Evolutionary conservation across 2,329 filamentous ascomycete species (phyloP).

Genomic region (Exophiala xenobiotica): DNA sequence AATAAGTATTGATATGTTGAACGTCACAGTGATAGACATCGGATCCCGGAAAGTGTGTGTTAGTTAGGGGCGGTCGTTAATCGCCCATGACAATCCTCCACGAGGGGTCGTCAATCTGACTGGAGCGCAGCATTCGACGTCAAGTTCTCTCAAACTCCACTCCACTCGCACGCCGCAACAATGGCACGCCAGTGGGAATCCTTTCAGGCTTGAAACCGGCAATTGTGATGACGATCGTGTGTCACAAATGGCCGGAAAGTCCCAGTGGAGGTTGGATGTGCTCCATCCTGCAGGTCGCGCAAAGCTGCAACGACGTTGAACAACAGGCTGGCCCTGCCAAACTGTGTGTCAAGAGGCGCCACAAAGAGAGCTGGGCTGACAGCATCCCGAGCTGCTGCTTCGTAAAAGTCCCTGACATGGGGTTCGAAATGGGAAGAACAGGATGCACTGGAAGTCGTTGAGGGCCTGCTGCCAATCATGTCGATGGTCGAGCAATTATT

Average conservation of each 20-base stretch:
- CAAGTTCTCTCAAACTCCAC: not conserved
- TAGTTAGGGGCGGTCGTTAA: not conserved
- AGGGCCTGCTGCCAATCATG: not conserved
- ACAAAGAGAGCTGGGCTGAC: not conserved
- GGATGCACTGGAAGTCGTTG: too few relatives aligned
- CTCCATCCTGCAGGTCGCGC: not conserved
- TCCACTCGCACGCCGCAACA: too few relatives aligned
- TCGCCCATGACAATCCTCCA: not conserved
- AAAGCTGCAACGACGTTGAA: not conserved
- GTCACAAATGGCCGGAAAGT: not conserved
- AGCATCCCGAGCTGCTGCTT: not conserved
- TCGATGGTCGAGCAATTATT: not conserved
- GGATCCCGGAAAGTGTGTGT: not conserved
- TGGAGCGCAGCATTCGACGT: not conserved
- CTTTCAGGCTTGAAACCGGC: not conserved
- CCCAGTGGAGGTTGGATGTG: not conserved
- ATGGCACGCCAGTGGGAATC: not conserved
- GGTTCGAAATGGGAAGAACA: too few relatives aligned
- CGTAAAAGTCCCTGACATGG: too few relatives aligned
- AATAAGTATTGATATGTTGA: not conserved
- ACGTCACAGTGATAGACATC: slow-evolving; percentile 14
- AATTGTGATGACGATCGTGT: not conserved
- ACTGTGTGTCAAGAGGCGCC: not conserved
- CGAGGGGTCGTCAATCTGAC: slow-evolving; percentile 7
- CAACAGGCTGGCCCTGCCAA: not conserved